These are phyloP conservation scores for Calonectria montana DNA, from an alignment of 2,329 filamentous ascomycete genomes.

Conservation along the genomic window DNA sequence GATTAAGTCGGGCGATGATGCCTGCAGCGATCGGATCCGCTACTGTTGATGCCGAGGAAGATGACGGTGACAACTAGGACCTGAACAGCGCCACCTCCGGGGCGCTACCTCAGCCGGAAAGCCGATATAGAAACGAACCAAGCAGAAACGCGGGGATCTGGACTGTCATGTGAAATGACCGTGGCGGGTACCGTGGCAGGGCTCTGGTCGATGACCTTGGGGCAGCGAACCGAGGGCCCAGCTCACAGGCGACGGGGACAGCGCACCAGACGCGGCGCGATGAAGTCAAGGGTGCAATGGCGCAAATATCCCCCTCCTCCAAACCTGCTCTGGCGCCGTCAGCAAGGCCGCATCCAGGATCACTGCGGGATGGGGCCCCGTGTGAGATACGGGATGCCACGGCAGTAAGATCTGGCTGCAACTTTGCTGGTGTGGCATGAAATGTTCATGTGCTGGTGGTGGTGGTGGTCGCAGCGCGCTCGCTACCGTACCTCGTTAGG, in stretches of 20 bases:
- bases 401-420: slow-evolving; percentile 21
- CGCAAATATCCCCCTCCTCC: slow-evolving; percentile 38
- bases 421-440: slow-evolving; percentile 14
- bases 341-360: slow-evolving; percentile 39
- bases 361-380: slow-evolving; percentile 22
- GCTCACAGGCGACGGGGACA: slow-evolving; percentile 20
- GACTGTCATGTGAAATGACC: background rate
- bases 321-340: slow-evolving; percentile 34
- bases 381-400: slow-evolving; percentile 16
- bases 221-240: background rate
- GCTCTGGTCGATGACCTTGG: background rate
- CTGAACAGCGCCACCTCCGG: background rate
- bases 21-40: slow-evolving; percentile 8
- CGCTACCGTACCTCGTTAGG: slow-evolving; percentile 18
- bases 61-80: background rate
- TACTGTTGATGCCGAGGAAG: slow-evolving; percentile 14
- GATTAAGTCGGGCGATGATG: background rate
- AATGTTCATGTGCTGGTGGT: background rate
- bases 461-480: slow-evolving; percentile 8
- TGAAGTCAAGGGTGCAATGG: slow-evolving; percentile 20
- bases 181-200: background rate
- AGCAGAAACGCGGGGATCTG: background rate
- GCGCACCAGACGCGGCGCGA: slow-evolving; percentile 34
- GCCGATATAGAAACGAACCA: background rate
- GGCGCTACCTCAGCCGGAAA: background rate